Evolutionary conservation across 2,329 filamentous ascomycete species (phyloP), one percentile per base, ranked within the genome.

Genomic region (Aureobasidium leucospermi): DNA sequence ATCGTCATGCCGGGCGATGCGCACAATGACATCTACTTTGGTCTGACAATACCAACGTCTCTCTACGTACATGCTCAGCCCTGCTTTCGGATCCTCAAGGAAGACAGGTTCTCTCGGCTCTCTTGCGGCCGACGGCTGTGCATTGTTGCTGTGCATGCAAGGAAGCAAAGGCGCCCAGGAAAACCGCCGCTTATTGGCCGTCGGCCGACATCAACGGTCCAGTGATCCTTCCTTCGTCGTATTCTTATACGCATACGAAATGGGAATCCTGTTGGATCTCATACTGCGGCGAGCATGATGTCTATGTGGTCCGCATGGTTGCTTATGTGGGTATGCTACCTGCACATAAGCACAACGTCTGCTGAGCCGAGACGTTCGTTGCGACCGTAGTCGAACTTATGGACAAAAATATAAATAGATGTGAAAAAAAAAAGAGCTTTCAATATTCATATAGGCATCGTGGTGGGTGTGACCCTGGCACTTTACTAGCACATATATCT

Each of bases 131-230:
- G 48, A 52, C 13, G 48, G 48, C 48, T 55, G 51, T 55, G 51
- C 48, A 28, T 13, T 11, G 47, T 38, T 38, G 47, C 47, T 13
- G 32, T 28, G 47, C 49, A 28, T 11, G n/a, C 36, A 29, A 16
- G 8, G 11, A 42, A 15, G 16, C n/a, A 41, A 6, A 23, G 19
- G 23, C 38, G 51, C 51, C 43, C n/a, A 23, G 3, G 3, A 23
- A 45, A 43, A 43, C 38, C 29, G 51, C 51, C 51, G 51, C 51
- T 55, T 55, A 55, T 55, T 34, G 51, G 39, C 51, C 51, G 51
- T 55, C 23, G 51, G 39, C 51, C 51, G 51, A 34, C 51, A 31
- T 31, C 19, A 55, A 55, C 38, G 51, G 51, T 4, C n/a, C 28
- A 55, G 39, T 13, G 28, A 42, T 32, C 39, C 23, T 55, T 11